Conservation (phyloP, 202 grass and related monocot genomes). For the Musa balbisiana region DNA sequence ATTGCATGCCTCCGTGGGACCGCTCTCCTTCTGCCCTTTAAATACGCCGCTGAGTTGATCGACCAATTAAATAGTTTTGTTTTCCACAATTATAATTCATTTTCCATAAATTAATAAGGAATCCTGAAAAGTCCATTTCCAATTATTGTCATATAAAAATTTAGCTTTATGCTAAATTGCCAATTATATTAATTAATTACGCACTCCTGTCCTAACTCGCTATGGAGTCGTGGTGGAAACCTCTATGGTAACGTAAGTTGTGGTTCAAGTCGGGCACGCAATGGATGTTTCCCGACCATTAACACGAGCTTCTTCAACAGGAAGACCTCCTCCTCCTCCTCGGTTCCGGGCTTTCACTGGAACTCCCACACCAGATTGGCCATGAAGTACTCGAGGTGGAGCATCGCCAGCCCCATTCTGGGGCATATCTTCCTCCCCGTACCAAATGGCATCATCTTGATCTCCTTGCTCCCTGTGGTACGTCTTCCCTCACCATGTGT, state of each 20-base stretch:
- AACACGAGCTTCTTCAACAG: neutral
- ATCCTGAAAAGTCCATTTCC: too few relatives aligned
- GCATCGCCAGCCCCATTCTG: neutral
- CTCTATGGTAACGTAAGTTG: neutral
- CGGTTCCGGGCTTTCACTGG: neutral
- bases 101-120: too few relatives aligned
- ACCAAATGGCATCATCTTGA: conserved; percentile 3
- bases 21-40: neutral
- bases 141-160: too few relatives aligned
- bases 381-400: neutral
- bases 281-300: neutral
- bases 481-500: neutral
- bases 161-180: too few relatives aligned
- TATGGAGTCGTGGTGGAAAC: too few relatives aligned
- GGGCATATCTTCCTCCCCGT: conserved; percentile 10
- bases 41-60: too few relatives aligned
- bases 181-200: too few relatives aligned
- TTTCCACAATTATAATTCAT: too few relatives aligned
- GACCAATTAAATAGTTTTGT: too few relatives aligned
- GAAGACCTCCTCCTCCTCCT: neutral
- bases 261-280: neutral
- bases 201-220: too few relatives aligned
- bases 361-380: conserved; percentile 1
- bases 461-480: neutral
- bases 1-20: neutral